Evolutionary conservation across 1,139 yeast genomes (phyloP).

Genomic region (Pichia sp.): DNA sequence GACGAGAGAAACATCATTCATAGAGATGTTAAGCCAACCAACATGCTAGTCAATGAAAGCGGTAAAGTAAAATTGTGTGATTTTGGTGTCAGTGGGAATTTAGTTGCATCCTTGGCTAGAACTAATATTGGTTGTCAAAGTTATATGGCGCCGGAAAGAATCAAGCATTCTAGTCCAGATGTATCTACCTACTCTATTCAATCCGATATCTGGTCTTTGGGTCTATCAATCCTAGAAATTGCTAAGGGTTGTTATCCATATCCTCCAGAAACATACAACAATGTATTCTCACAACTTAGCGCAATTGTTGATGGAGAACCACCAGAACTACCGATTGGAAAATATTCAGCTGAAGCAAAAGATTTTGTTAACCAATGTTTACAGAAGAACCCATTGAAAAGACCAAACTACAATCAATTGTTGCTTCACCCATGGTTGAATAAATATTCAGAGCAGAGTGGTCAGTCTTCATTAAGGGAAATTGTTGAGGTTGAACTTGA

Average conservation of each 20-base stretch:
- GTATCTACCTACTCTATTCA: constrained; percentile 86
- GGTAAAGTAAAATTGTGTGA: constrained; percentile 93
- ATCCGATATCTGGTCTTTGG: constrained; percentile 94
- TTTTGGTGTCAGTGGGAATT: constrained; percentile 92
- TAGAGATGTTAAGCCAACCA: constrained; percentile 96
- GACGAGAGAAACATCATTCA: constrained; percentile 89
- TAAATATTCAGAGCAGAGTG: constrained; percentile 33
- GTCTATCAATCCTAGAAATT: constrained; percentile 79
- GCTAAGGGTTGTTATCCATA: constrained; percentile 92
- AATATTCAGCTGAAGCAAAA: constrained; percentile 68
- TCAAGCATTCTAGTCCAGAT: constrained; percentile 54
- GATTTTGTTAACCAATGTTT: constrained; percentile 75
- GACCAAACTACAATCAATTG: constrained; percentile 78
- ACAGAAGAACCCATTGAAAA: constrained; percentile 67
- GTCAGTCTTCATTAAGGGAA: constrained; percentile 25
- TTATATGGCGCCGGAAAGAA: constrained; percentile 98
- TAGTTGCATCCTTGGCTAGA: constrained; percentile 91
- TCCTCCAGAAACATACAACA: constrained; percentile 87
- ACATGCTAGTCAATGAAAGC: constrained; percentile 66
- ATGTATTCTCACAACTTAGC: constrained; percentile 84
- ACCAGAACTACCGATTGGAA: constrained; percentile 55
- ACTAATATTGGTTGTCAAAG: constrained; percentile 98
- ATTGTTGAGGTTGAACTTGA: constrained; percentile 25
- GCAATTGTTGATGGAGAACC: constrained; percentile 97
- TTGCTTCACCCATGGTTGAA: constrained; percentile 75